A percentile compares a stretch with the other conserved stretches of the same genome.
Evolutionary conservation across 441 rosid species (phyloP).

Genomic region (Sinapis alba): DNA sequence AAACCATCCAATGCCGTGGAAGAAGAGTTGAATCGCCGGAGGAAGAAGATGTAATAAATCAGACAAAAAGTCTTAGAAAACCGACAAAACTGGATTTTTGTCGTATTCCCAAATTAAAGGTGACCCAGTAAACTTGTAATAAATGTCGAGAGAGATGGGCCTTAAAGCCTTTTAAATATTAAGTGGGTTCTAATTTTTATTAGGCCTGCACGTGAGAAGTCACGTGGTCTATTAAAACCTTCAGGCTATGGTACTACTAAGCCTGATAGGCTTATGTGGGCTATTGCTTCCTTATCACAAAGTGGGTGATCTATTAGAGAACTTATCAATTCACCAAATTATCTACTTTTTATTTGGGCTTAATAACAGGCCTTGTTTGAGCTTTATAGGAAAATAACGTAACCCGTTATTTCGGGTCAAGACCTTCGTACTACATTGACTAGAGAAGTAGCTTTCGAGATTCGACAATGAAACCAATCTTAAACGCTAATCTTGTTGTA

Average conservation of each 20-base stretch:
- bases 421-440: background rate
- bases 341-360: background rate
- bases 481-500: slow-evolving; percentile 8
- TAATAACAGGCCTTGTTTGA: background rate
- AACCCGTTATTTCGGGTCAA: background rate
- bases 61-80: background rate
- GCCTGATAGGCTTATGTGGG: too few relatives aligned
- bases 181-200: background rate
- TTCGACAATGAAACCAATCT: slow-evolving; percentile 4
- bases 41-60: background rate
- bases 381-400: background rate
- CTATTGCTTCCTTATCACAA: background rate
- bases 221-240: background rate
- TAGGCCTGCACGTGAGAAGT: background rate
- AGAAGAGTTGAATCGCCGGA: slow-evolving; percentile 20
- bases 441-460: slow-evolving; percentile 5
- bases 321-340: background rate
- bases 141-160: background rate
- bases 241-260: background rate
- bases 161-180: background rate
- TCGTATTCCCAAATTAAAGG: slow-evolving; percentile 23
- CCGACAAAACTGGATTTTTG: slow-evolving; percentile 15
- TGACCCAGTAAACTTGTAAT: slow-evolving; percentile 18
- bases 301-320: background rate
- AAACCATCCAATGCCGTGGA: slow-evolving; percentile 19